These are phyloP conservation scores for Spinacia oleracea DNA, from an alignment of 179 eudicot species.

Conservation along the genomic window DNA sequence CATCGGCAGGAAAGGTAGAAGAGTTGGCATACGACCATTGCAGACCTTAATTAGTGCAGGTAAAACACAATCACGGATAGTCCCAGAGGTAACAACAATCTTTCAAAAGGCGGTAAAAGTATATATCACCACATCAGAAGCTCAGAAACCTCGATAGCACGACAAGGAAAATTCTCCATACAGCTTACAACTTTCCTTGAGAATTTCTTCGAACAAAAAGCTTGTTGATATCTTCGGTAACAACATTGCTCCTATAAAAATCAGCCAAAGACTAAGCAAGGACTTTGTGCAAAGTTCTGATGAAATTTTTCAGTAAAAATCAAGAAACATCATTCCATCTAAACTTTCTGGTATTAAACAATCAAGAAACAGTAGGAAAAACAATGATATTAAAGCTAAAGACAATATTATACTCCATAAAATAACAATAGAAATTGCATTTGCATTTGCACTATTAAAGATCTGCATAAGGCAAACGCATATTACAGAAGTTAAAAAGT, in stretches of 20 bases:
- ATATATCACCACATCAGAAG: constrained; percentile 7
- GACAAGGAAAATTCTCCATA: background rate
- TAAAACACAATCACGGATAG: constrained; percentile 12
- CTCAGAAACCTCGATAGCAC: background rate
- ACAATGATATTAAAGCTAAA: too few relatives aligned
- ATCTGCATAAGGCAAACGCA: background rate
- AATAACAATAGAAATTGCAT: background rate
- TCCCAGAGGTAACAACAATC: background rate
- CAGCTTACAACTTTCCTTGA: constrained; percentile 30
- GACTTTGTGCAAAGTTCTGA: background rate
- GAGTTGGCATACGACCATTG: background rate
- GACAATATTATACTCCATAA: background rate
- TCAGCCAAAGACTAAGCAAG: constrained; percentile 15
- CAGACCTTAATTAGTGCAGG: background rate
- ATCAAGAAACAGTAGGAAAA: background rate
- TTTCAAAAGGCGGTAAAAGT: constrained; percentile 5
- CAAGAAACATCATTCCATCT: background rate
- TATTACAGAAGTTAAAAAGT: background rate
- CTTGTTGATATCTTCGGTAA: constrained; percentile 79
- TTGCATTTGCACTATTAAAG: background rate
- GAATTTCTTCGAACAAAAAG: constrained; percentile 50
- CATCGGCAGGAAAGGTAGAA: background rate
- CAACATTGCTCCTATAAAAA: constrained; percentile 75
- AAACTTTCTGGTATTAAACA: background rate
- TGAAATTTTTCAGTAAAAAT: background rate